phyloP scores from a whole-genome alignment of 345 rosid genomes.

The Eucalyptus cloeziana region DNA sequence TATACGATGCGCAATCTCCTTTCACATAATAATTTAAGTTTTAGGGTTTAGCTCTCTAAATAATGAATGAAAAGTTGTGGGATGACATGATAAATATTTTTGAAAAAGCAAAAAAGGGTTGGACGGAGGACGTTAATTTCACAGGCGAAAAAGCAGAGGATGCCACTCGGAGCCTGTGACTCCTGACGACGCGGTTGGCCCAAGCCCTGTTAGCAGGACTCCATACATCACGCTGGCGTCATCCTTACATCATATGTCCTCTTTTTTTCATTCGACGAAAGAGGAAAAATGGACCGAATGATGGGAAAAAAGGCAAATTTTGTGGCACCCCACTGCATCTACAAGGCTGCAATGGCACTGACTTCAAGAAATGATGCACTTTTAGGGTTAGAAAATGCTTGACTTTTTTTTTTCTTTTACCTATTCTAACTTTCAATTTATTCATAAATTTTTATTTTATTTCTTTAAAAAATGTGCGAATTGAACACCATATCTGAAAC shows the following conservation, averaged over 20 bases:
- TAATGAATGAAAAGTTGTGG: neutral
- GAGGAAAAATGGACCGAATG: neutral
- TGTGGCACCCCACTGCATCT: neutral
- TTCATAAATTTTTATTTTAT: too few relatives aligned
- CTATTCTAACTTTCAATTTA: too few relatives aligned
- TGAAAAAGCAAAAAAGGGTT: neutral
- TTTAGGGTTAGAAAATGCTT: neutral
- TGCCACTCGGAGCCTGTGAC: neutral
- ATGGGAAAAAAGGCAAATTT: neutral
- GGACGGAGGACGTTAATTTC: neutral
- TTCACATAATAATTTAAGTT: neutral
- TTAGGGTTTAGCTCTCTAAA: neutral
- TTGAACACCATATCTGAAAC: too few relatives aligned
- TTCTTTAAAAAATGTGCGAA: accelerated
- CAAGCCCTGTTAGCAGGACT: neutral
- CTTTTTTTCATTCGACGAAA: neutral
- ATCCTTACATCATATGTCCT: neutral
- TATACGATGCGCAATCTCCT: neutral
- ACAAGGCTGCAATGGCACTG: neutral
- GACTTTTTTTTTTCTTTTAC: too few relatives aligned
- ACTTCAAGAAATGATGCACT: neutral
- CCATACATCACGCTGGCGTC: neutral
- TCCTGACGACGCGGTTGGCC: neutral
- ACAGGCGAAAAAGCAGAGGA: neutral
- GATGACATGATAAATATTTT: neutral